Percentiles rank a stretch among this genome's conserved stretches.
These are phyloP conservation scores for Infundibulicybe gibba DNA, from an alignment of 768 basidiomycete species.

Conservation along the genomic window DNA sequence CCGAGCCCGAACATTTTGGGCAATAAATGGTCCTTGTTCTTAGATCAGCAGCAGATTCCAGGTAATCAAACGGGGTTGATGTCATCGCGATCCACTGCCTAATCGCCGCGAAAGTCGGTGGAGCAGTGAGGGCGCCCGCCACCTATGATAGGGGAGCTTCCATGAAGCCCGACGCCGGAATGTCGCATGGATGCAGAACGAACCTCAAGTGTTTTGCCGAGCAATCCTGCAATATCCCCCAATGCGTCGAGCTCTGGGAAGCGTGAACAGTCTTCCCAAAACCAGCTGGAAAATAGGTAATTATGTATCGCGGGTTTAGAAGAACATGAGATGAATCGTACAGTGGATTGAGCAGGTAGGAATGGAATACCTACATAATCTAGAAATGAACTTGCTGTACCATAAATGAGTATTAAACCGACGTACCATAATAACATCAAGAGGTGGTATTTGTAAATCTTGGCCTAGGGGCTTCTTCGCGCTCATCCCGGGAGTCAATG, in stretches of 20 bases:
- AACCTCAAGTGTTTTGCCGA: no score
- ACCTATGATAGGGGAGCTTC: neutral
- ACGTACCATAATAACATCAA: conserved; percentile 34
- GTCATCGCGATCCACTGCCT: neutral
- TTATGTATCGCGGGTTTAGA: neutral
- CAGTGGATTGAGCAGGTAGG: neutral
- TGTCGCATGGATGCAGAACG: no score
- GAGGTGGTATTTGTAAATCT: conserved; percentile 24
- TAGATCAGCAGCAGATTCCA: neutral
- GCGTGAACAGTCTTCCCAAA: neutral
- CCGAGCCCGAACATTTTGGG: neutral
- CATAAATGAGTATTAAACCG: neutral
- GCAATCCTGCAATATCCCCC: no score
- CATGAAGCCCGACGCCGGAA: neutral
- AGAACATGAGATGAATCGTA: neutral
- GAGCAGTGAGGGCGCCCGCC: neutral
- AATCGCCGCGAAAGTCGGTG: neutral
- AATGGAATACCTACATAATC: neutral
- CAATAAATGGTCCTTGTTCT: neutral
- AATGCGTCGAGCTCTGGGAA: neutral
- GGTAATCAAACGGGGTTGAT: neutral
- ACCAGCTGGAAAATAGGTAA: neutral
- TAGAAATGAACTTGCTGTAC: neutral
- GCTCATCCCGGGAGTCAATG: neutral
- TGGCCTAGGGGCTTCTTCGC: conserved; percentile 5